These are phyloP conservation scores for Basidiobolus heterosporus DNA, from an alignment of 371 early-diverging fungal genomes.

Conservation along the genomic window DNA sequence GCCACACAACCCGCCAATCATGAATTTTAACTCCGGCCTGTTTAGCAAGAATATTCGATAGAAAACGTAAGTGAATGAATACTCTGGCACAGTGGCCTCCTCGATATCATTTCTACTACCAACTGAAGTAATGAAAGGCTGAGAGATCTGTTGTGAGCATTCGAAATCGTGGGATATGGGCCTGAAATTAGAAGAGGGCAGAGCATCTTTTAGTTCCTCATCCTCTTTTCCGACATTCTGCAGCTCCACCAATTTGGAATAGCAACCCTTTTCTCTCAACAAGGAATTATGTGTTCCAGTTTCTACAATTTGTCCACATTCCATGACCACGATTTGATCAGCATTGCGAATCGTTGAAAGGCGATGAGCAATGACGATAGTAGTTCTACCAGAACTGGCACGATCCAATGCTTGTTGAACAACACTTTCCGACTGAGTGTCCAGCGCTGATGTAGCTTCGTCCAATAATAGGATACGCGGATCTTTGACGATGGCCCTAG, in stretches of 20 bases:
- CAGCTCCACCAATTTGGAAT: slow-evolving; percentile 28
- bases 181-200: no score
- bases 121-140: no score
- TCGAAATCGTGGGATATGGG: no score
- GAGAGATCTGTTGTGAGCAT: no score
- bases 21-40: slow-evolving; percentile 10
- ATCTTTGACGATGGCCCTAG: slow-evolving; percentile 61
- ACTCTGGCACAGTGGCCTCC: no score
- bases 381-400: slow-evolving; percentile 62
- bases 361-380: slow-evolving; percentile 85
- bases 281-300: slow-evolving; percentile 53
- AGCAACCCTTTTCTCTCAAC: slow-evolving; percentile 26
- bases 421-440: slow-evolving; percentile 58
- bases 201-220: no score
- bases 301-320: slow-evolving; percentile 51
- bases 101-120: no score
- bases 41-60: slow-evolving; percentile 6
- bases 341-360: slow-evolving; percentile 65
- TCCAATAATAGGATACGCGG: slow-evolving; percentile 43
- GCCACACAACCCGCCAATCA: slow-evolving; percentile 9
- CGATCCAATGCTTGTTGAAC: slow-evolving; percentile 69
- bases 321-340: slow-evolving; percentile 68
- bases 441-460: slow-evolving; percentile 60
- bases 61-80: not conserved
- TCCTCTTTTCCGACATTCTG: slow-evolving; percentile 4